Evolutionary conservation across 768 basidiomycete species (phyloP), one percentile per base, ranked within the genome.

Genomic region (Tulasnella calospora): DNA sequence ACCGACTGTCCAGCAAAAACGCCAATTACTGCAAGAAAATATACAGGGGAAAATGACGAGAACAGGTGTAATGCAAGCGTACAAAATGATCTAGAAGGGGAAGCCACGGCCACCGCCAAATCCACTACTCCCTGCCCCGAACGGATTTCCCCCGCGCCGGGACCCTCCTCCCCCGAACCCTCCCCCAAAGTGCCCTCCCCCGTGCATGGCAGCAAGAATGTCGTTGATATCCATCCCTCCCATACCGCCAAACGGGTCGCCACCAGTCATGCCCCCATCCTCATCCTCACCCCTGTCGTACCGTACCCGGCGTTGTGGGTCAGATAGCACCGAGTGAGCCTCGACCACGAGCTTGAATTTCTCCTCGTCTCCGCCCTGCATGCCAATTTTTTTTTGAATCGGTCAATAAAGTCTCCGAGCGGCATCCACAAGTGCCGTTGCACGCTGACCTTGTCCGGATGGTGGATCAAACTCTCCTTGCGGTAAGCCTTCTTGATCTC

Each of bases 401-500:
- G 77, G 71, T 72, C 67, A 40, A 30, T 19, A 17, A 23, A 67
- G 17, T 9, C 27, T 19, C 77, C 46, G 57, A 72, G 30, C 27
- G 57, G 17, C 27, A n/a, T 51, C 51, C n/a, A 21, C 51, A 51
- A 51, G 79, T 7, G 78, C 76, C 46, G 30, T 44, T 8, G 38
- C n/a, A 23, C 23, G 10, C 84, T 35, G 27, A 91, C 91, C 89
- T 94, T 94, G 84, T 94, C 93, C 71, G 80, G 81, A 46, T 81
- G 82, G 75, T 80, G 83, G 46, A 81, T 79, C 23, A 95, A 84
- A 82, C 92, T 93, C 85, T 95, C 93, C 81, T 91, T 88, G 79
- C 95, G 88, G 84, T 98, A 98, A 41, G 89, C 97, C 85, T 96
- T 98, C 87, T 94, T 96, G 81, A 98, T 92, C 36, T 96, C 94